Evolutionary conservation across 177 flowering plant species (phyloP).

Genomic region (Tripterygium wilfordii): DNA sequence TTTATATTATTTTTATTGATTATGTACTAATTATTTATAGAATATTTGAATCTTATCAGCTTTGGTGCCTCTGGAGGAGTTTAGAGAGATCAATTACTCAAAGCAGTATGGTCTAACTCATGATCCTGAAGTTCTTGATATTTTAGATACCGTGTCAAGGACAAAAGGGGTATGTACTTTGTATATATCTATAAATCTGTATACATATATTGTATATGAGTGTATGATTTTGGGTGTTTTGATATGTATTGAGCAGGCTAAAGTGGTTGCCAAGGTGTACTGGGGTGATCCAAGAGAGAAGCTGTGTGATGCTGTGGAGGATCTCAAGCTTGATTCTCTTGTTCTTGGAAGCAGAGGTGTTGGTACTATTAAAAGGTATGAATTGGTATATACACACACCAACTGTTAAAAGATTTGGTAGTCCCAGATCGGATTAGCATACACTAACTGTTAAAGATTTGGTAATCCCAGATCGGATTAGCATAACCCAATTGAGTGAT

Average conservation of each 20-base stretch:
- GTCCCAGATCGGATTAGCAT: too few relatives aligned
- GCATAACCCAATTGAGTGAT: too few relatives aligned
- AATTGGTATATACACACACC: too few relatives aligned
- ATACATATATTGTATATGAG: neutral
- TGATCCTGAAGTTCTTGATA: conserved; percentile 55
- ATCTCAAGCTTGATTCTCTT: conserved; percentile 42
- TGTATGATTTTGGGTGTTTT: neutral
- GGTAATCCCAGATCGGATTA: too few relatives aligned
- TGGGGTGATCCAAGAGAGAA: conserved; percentile 76
- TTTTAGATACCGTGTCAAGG: conserved; percentile 41
- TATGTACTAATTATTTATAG: neutral
- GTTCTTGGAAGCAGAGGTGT: conserved; percentile 80
- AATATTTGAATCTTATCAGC: conserved; percentile 30
- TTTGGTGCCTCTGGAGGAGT: conserved; percentile 60
- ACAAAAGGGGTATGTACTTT: conserved; percentile 39
- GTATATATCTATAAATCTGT: neutral
- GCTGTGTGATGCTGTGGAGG: conserved; percentile 36
- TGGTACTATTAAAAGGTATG: conserved; percentile 48
- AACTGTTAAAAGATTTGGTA: too few relatives aligned
- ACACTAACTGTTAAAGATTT: too few relatives aligned
- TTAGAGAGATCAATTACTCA: conserved; percentile 30
- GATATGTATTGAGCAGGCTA: conserved; percentile 19
- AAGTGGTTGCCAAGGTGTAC: conserved; percentile 38
- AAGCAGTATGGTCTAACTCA: conserved; percentile 50
- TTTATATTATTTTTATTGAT: neutral